phyloP scores from a whole-genome alignment of 768 basidiomycete genomes.

The Exidia glandulosa region DNA sequence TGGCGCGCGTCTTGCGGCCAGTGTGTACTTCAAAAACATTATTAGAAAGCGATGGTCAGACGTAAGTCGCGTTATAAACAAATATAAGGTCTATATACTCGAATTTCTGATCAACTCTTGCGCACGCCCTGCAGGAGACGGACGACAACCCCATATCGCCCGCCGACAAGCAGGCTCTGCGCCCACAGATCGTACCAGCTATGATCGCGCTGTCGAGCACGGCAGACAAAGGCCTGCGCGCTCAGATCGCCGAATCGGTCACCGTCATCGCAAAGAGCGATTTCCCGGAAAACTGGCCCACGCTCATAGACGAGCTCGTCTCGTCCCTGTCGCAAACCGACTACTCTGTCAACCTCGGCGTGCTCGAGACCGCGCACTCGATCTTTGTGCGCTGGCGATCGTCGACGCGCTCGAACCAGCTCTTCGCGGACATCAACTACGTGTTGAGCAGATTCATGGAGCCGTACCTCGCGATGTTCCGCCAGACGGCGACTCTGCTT shows the following conservation, averaged over 20 bases:
- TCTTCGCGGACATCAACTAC: constrained; percentile 86
- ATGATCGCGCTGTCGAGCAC: constrained; percentile 80
- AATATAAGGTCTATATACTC: background rate
- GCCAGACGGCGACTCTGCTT: constrained; percentile 46
- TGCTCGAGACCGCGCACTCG: constrained; percentile 89
- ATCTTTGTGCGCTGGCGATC: constrained; percentile 93
- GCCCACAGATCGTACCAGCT: constrained; percentile 71
- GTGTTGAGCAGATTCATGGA: constrained; percentile 74
- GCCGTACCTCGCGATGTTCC: constrained; percentile 78
- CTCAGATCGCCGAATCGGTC: constrained; percentile 88
- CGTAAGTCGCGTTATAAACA: constrained; percentile 38
- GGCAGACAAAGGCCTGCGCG: constrained; percentile 58
- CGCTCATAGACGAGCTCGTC: constrained; percentile 89
- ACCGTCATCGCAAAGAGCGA: constrained; percentile 85
- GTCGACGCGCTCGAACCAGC: constrained; percentile 73
- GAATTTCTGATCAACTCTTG: background rate
- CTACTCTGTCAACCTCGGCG: constrained; percentile 78
- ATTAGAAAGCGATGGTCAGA: constrained; percentile 84
- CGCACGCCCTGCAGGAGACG: constrained; percentile 23
- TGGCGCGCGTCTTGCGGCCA: constrained; percentile 68
- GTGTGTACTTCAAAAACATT: constrained; percentile 88
- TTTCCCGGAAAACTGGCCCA: constrained; percentile 82
- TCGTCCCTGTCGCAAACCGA: constrained; percentile 67
- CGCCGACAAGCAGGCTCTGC: constrained; percentile 62
- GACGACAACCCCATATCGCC: constrained; percentile 62